Conservation (phyloP, 2,329 filamentous ascomycete genomes). For the Fusarium tricinctum region DNA sequence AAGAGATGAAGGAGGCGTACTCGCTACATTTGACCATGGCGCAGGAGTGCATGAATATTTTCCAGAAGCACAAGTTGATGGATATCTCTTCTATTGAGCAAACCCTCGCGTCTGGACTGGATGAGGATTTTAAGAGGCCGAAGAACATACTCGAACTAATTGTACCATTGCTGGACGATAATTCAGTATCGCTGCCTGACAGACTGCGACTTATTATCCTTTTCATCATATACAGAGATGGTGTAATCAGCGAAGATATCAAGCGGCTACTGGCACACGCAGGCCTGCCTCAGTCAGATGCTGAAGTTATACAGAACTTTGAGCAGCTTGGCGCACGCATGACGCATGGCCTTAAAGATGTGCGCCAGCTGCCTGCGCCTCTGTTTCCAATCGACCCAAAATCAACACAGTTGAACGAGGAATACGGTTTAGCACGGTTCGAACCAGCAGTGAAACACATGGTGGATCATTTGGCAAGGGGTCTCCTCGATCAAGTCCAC, state of each 20-base stretch:
- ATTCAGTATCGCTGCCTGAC: slow-evolving; percentile 77
- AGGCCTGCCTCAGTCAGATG: slow-evolving; percentile 79
- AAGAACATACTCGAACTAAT: slow-evolving; percentile 90
- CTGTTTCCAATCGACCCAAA: slow-evolving; percentile 79
- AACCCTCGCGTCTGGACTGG: slow-evolving; percentile 89
- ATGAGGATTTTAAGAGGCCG: slow-evolving; percentile 91
- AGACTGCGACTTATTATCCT: slow-evolving; percentile 87
- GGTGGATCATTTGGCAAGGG: slow-evolving; percentile 79
- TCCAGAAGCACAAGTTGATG: slow-evolving; percentile 84
- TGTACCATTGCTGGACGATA: slow-evolving; percentile 89
- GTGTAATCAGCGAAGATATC: slow-evolving; percentile 86
- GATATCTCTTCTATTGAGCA: slow-evolving; percentile 93
- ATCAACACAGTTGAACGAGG: slow-evolving; percentile 72
- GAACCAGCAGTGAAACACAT: slow-evolving; percentile 85
- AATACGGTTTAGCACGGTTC: slow-evolving; percentile 88
- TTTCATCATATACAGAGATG: slow-evolving; percentile 88
- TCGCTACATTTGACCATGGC: slow-evolving; percentile 97
- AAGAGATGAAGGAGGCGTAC: slow-evolving; percentile 95
- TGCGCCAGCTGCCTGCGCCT: slow-evolving; percentile 72
- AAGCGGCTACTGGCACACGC: slow-evolving; percentile 88
- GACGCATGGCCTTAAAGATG: slow-evolving; percentile 79
- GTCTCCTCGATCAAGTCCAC: slow-evolving; percentile 72
- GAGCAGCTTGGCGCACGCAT: slow-evolving; percentile 84
- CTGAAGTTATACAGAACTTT: slow-evolving; percentile 80
- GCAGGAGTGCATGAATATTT: slow-evolving; percentile 95